Evolutionary conservation across 352 stramenopile genomes (phyloP).

Genomic region (Phytophthora cajani): DNA sequence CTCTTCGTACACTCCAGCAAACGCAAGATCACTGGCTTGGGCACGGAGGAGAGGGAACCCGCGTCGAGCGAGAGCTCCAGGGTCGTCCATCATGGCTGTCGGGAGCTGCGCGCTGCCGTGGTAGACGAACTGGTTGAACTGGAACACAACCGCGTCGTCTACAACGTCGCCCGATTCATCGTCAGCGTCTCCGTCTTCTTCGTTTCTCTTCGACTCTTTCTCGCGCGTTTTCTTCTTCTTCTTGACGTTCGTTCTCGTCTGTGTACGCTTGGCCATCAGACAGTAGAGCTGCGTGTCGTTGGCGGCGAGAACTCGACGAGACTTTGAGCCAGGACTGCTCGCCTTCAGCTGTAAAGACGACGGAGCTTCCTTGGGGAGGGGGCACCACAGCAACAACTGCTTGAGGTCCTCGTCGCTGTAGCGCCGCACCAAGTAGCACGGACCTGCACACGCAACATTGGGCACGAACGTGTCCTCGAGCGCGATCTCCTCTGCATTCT

Average conservation of each 20-base stretch:
- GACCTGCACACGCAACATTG: constrained; percentile 54
- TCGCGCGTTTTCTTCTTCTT: constrained; percentile 8
- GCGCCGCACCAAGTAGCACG: constrained; percentile 60
- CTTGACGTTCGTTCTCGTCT: constrained; percentile 11
- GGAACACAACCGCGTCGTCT: constrained; percentile 57
- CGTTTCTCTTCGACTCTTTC: constrained; percentile 8
- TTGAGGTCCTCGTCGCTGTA: constrained; percentile 72
- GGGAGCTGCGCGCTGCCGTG: constrained; percentile 40
- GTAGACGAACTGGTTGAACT: constrained; percentile 75
- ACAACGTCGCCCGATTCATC: constrained; percentile 31
- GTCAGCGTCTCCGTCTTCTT: constrained; percentile 34
- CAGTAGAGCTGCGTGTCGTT: constrained; percentile 78
- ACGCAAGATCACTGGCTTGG: constrained; percentile 50
- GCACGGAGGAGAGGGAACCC: constrained; percentile 53
- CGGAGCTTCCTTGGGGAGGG: constrained; percentile 34
- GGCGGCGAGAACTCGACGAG: constrained; percentile 37
- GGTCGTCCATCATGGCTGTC: constrained; percentile 43
- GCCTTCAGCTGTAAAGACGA: constrained; percentile 14
- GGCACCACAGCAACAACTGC: constrained; percentile 68
- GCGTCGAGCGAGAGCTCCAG: constrained; percentile 41
- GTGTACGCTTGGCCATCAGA: constrained; percentile 27
- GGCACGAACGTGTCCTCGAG: constrained; percentile 73
- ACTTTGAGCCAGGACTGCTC: constrained; percentile 1
- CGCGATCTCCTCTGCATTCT: constrained; percentile 59
- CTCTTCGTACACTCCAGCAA: constrained; percentile 43